These are phyloP conservation scores for Rosa hybrid DNA, from an alignment of 331 rosid species.

Conservation along the genomic window DNA sequence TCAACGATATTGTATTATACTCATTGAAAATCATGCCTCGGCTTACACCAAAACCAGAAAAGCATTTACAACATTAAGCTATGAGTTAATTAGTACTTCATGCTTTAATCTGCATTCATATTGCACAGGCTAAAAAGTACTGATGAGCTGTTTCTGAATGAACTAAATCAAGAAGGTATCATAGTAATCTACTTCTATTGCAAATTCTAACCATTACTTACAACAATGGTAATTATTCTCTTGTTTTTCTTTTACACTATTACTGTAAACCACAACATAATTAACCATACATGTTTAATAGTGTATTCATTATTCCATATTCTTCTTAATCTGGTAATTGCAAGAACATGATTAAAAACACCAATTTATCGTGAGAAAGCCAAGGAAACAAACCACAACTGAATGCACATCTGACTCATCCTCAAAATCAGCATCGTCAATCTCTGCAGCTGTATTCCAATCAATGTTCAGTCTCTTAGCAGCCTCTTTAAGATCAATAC, in stretches of 20 bases:
- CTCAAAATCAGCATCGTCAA: conserved; percentile 48
- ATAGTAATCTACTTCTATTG: background rate
- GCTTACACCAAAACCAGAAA: no score
- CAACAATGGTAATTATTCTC: background rate
- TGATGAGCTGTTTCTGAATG: background rate
- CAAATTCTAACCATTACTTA: background rate
- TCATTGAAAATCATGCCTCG: no score
- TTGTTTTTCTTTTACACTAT: no score
- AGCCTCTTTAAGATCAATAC: conserved; percentile 73
- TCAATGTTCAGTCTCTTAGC: conserved; percentile 79
- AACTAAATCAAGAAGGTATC: background rate
- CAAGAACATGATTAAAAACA: background rate
- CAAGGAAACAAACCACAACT: conserved; percentile 63
- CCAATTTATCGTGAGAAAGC: conserved; percentile 20
- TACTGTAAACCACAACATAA: no score
- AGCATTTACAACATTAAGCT: no score
- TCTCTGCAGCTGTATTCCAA: conserved; percentile 97
- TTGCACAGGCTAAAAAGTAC: no score
- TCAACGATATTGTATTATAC: no score
- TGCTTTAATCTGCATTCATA: no score
- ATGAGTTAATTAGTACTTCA: no score
- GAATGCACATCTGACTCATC: conserved; percentile 76
- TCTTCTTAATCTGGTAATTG: background rate
- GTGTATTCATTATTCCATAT: background rate
- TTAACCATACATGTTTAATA: no score